Percentiles rank a stretch among this genome's conserved stretches.
Conservation (phyloP, 371 early-diverging fungal species). For the Quaeritorhiza haematococci region DNA sequence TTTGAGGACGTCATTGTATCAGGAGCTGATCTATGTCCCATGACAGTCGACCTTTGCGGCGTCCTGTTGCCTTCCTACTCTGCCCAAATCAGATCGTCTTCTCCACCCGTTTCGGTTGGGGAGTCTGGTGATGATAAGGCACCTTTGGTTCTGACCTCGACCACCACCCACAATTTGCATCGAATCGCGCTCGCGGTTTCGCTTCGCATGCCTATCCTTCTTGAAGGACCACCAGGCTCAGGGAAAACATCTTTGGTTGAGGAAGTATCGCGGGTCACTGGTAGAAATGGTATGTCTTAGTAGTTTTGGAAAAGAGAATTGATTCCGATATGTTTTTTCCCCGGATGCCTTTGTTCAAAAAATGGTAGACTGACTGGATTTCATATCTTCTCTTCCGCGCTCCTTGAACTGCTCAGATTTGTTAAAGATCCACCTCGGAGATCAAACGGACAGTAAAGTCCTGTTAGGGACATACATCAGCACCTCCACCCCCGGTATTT, state of each 20-base stretch:
- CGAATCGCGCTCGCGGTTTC: conserved; percentile 79
- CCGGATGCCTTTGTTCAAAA: not conserved
- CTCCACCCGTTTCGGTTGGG: conserved; percentile 7
- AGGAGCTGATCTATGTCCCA: conserved; percentile 45
- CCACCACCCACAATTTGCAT: conserved; percentile 68
- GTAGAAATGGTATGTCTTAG: conserved; percentile 18
- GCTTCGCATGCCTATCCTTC: conserved; percentile 77
- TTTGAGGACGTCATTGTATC: conserved; percentile 30
- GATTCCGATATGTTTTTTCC: not conserved
- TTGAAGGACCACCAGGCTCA: conserved; percentile 89
- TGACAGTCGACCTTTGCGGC: conserved; percentile 62
- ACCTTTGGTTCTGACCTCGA: conserved; percentile 63
- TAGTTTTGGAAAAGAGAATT: not conserved
- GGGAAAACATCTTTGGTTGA: conserved; percentile 95
- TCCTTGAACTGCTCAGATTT: conserved; percentile 48
- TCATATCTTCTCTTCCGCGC: not conserved
- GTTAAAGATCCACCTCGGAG: conserved; percentile 96
- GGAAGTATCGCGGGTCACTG: conserved; percentile 76
- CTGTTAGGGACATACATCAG: conserved; percentile 96
- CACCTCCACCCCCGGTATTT: conserved; percentile 86
- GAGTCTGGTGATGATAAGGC: not conserved
- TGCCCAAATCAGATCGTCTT: not conserved
- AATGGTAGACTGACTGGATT: conserved; percentile 28
- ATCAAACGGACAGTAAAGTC: conserved; percentile 96
- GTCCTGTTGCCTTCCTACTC: conserved; percentile 38